Evolutionary conservation across 2,329 filamentous ascomycete species (phyloP).

Genomic region (Cytospora piceicola): DNA sequence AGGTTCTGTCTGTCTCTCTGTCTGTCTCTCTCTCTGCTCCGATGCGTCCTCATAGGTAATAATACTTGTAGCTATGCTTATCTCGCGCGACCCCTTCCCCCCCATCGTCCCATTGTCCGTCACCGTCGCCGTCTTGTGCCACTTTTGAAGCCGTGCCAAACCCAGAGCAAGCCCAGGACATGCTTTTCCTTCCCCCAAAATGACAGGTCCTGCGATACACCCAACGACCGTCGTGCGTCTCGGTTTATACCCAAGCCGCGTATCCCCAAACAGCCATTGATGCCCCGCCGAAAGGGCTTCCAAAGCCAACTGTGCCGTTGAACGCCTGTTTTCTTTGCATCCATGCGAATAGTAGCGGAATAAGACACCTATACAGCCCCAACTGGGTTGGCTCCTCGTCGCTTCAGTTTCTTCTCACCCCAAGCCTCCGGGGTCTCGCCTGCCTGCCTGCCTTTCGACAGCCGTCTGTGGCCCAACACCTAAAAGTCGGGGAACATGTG

Average conservation of each 20-base stretch:
- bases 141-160: conserved; percentile 11
- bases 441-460: not conserved
- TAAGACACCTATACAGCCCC: conserved; percentile 4
- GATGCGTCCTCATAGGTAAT: conserved; percentile 22
- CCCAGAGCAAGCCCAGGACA: conserved; percentile 15
- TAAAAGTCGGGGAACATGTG: conserved; percentile 78
- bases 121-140: conserved; percentile 1
- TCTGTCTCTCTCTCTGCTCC: not conserved
- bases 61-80: conserved; percentile 23
- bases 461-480: not conserved
- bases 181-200: conserved; percentile 22
- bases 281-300: conserved; percentile 2
- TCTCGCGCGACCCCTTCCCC: conserved; percentile 1
- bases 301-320: conserved; percentile 15
- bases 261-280: conserved; percentile 7
- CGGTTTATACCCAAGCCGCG: conserved; percentile 6
- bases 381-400: not conserved
- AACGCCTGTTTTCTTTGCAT: conserved; percentile 22
- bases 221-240: conserved; percentile 8
- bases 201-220: conserved; percentile 12
- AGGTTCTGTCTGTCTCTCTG: conserved; percentile 1
- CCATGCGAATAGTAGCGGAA: conserved; percentile 14
- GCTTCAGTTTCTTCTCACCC: not conserved
- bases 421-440: conserved; percentile 1
- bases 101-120: not conserved